Percentiles rank a stretch among this genome's conserved stretches.
These are phyloP conservation scores for Botrytis byssoidea DNA, from an alignment of 2,329 filamentous ascomycete species.

Conservation along the genomic window DNA sequence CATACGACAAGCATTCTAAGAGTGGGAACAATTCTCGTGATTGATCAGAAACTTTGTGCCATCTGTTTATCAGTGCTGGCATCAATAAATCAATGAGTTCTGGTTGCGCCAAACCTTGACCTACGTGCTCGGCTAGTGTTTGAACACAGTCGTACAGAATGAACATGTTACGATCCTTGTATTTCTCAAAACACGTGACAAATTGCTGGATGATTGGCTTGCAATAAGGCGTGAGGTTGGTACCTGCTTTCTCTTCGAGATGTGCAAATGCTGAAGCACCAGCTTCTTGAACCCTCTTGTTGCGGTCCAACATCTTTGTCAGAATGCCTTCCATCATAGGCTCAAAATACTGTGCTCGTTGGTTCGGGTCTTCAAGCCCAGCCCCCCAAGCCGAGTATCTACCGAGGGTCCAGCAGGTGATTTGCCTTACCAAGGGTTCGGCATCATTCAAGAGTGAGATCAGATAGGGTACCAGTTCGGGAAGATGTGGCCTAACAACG, in stretches of 20 bases:
- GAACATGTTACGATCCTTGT: conserved; percentile 99
- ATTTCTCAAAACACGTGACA: conserved; percentile 85
- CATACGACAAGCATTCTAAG: conserved; percentile 93
- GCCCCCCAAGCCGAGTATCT: conserved; percentile 93
- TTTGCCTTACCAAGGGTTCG: conserved; percentile 90
- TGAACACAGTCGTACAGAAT: conserved; percentile 98
- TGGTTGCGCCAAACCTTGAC: conserved; percentile 73
- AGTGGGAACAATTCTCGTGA: conserved; percentile 92
- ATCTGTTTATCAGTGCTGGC: conserved; percentile 86
- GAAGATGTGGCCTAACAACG: conserved; percentile 84
- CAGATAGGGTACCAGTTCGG: conserved; percentile 85
- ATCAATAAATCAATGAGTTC: conserved; percentile 84
- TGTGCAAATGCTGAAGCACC: conserved; percentile 95
- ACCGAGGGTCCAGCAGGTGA: conserved; percentile 96
- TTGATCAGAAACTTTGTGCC: conserved; percentile 82
- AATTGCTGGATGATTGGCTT: conserved; percentile 89
- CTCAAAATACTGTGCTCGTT: conserved; percentile 79
- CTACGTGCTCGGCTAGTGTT: conserved; percentile 89
- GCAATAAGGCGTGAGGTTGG: conserved; percentile 78
- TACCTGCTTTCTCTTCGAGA: conserved; percentile 88
- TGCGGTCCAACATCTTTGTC: conserved; percentile 90
- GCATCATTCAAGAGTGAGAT: conserved; percentile 79
- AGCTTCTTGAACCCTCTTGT: conserved; percentile 97
- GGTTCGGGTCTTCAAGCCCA: conserved; percentile 62
- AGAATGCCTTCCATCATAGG: conserved; percentile 97